Evolutionary conservation across 2,329 filamentous ascomycete genomes (phyloP).

Genomic region (Lasiodiplodia gonubiensis): DNA sequence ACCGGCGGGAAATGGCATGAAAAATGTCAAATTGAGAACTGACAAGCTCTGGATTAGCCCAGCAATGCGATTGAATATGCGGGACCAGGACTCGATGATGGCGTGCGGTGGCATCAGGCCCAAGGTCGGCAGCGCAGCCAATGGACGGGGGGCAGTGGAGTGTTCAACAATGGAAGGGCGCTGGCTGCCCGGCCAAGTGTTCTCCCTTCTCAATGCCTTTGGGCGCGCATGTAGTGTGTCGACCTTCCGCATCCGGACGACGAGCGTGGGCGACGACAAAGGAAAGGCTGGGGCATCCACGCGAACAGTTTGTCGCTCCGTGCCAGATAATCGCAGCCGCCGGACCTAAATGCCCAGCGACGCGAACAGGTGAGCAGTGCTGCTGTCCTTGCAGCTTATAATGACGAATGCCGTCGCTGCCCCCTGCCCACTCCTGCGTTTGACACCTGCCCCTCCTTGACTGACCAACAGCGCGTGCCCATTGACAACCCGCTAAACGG

Average conservation of each 20-base stretch:
- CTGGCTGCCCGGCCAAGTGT: slow-evolving; percentile 1
- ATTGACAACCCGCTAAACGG: slow-evolving; percentile 1
- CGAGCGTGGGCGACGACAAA: slow-evolving; percentile 18
- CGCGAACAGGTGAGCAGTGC: slow-evolving; percentile 21
- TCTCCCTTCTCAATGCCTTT: slow-evolving; percentile 3
- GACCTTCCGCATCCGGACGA: slow-evolving; percentile 24
- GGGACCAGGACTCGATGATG: too few relatives aligned
- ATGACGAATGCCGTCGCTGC: slow-evolving; percentile 19
- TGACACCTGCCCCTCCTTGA: slow-evolving; percentile 20
- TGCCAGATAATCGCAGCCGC: slow-evolving; percentile 9
- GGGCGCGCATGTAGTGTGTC: slow-evolving; percentile 3
- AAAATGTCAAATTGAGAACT: slow-evolving; percentile 8
- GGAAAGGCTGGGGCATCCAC: slow-evolving; percentile 11
- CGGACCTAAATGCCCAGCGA: slow-evolving; percentile 21
- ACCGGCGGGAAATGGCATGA: slow-evolving; percentile 14
- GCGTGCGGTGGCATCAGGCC: slow-evolving; percentile 8
- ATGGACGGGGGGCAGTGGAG: background rate
- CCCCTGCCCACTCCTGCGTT: slow-evolving; percentile 14
- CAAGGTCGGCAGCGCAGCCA: background rate
- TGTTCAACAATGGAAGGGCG: slow-evolving; percentile 9
- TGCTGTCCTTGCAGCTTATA: slow-evolving; percentile 27
- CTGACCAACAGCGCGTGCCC: slow-evolving; percentile 17
- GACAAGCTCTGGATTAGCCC: slow-evolving; percentile 23
- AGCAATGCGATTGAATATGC: slow-evolving; percentile 25
- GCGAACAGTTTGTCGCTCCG: slow-evolving; percentile 21